Evolutionary conservation across 2,329 filamentous ascomycete species (phyloP).

Genomic region (Decorospora gaudefroyi): DNA sequence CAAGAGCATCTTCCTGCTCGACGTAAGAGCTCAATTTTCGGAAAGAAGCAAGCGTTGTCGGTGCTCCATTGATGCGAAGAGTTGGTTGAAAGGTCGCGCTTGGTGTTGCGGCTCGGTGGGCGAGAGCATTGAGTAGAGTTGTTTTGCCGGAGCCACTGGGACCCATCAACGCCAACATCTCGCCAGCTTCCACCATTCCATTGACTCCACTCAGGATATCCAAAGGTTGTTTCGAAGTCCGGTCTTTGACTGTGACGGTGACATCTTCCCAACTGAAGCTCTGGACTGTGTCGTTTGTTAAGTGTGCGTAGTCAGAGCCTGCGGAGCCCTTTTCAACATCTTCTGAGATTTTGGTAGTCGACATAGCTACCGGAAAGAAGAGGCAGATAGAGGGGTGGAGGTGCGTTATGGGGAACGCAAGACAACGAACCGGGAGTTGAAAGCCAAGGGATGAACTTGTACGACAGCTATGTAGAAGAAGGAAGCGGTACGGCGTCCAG

Average conservation of each 20-base stretch:
- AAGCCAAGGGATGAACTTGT: no score
- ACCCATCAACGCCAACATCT: constrained; percentile 81
- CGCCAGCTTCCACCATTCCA: constrained; percentile 69
- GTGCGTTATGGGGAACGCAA: no score
- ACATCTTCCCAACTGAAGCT: constrained; percentile 69
- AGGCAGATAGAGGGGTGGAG: no score
- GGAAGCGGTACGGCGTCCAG: no score
- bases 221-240: constrained; percentile 65
- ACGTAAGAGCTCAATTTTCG: constrained; percentile 74
- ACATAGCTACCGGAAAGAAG: constrained; percentile 12
- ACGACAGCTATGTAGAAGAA: no score
- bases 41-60: constrained; percentile 60
- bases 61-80: constrained; percentile 66
- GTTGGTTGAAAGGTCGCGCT: constrained; percentile 59
- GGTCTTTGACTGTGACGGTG: constrained; percentile 73
- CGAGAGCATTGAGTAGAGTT: constrained; percentile 79
- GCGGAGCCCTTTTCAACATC: constrained; percentile 54
- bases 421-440: no score
- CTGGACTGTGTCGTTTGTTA: constrained; percentile 66
- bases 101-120: constrained; percentile 61
- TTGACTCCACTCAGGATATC: constrained; percentile 66
- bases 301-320: constrained; percentile 54
- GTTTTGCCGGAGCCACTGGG: constrained; percentile 76
- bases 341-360: constrained; percentile 15
- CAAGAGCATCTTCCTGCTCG: constrained; percentile 84